Conservation (phyloP, 2,329 filamentous ascomycete species). For the Lachnellula occidentalis region DNA sequence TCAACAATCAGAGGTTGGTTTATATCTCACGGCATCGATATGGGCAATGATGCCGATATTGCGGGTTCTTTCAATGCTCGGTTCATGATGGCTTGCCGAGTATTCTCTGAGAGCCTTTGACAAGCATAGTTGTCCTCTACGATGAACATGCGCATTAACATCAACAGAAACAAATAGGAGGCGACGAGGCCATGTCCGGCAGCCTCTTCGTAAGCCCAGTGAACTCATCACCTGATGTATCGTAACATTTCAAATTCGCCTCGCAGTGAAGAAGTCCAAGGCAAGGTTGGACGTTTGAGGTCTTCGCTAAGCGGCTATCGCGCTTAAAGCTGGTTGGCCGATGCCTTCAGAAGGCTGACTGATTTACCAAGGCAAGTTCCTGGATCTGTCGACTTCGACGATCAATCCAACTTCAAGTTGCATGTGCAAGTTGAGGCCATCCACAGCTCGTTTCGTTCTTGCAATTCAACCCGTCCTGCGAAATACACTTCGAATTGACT, state of each 20-base stretch:
- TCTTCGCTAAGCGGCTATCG: slow-evolving; percentile 18
- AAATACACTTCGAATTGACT: background rate
- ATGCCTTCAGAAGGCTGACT: slow-evolving; percentile 4
- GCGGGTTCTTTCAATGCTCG: slow-evolving; percentile 53
- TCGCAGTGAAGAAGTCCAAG: background rate
- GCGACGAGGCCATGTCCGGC: slow-evolving; percentile 24
- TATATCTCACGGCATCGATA: slow-evolving; percentile 70
- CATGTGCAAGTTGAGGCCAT: background rate
- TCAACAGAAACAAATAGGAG: slow-evolving; percentile 6
- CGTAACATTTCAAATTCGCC: too few relatives aligned
- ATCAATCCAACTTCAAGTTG: background rate
- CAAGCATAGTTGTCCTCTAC: background rate
- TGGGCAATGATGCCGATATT: slow-evolving; percentile 99
- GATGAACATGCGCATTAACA: background rate
- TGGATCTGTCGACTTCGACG: background rate
- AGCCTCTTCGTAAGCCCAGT: slow-evolving; percentile 18
- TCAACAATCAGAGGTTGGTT: background rate
- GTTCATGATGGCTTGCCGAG: slow-evolving; percentile 21
- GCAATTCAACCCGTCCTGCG: background rate
- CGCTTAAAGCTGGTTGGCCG: slow-evolving; percentile 5
- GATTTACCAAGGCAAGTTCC: background rate
- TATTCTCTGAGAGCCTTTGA: slow-evolving; percentile 11
- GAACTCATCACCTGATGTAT: slow-evolving; percentile 26
- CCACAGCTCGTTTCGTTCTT: background rate
- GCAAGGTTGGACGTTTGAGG: background rate